phyloP scores from a whole-genome alignment of 805 yeast genomes.

The Sporopachydermia quercuum region DNA sequence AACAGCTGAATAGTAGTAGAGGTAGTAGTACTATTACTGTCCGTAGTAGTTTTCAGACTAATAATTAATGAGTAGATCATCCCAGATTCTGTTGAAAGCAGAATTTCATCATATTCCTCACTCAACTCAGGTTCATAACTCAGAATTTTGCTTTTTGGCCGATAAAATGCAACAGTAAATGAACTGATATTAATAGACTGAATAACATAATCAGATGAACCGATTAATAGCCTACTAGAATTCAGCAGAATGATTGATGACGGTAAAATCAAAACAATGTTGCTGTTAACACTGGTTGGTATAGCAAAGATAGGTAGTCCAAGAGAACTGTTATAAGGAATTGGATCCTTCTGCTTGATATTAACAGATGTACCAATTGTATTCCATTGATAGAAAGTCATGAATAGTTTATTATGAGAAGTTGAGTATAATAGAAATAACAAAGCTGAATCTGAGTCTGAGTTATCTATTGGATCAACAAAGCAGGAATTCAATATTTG shows the following conservation, averaged over 20 bases:
- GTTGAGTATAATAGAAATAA: not conserved
- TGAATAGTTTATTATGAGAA: not conserved
- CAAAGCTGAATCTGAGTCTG: not conserved
- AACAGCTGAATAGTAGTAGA: constrained; percentile 11
- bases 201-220: not conserved
- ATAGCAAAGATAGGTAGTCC: not conserved
- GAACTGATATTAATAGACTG: too few relatives aligned
- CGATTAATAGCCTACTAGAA: not conserved
- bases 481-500: not conserved
- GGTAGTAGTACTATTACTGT: too few relatives aligned
- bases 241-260: not conserved
- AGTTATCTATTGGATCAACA: not conserved
- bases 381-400: not conserved
- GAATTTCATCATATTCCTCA: constrained; percentile 9
- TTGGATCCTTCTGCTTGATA: not conserved
- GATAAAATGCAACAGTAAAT: not conserved
- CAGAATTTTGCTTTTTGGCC: constrained; percentile 13
- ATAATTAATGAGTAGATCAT: constrained; percentile 13
- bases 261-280: not conserved
- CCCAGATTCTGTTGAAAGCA: constrained; percentile 16
- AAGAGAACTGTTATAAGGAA: not conserved
- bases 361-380: not conserved
- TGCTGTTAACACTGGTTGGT: not conserved
- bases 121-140: constrained; percentile 4
- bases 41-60: too few relatives aligned